A percentile compares a stretch with the other conserved stretches of the same genome.
These are phyloP conservation scores for Phoenix roebelenii DNA, from an alignment of 176 grass and related monocot species.

Conservation along the genomic window DNA sequence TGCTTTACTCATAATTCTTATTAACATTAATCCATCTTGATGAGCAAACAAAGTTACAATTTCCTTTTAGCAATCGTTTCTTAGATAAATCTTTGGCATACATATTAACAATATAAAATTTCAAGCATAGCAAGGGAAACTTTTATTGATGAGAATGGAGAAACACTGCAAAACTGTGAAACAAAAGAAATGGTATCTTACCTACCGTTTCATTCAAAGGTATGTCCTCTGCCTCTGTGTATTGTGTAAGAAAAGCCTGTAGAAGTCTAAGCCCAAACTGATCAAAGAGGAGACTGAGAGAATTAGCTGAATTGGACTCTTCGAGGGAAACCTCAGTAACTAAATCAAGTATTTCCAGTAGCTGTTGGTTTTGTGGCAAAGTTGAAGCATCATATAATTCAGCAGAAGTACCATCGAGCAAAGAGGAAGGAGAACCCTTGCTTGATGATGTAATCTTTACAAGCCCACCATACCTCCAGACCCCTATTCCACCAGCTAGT, in stretches of 20 bases:
- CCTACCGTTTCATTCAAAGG: conserved; percentile 79
- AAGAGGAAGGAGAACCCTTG: conserved; percentile 33
- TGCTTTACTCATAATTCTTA: no score
- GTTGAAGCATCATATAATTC: not conserved
- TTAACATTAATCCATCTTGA: no score
- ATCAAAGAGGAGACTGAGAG: conserved; percentile 42
- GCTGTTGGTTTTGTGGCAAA: conserved; percentile 40
- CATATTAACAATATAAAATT: no score
- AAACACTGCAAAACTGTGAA: not conserved
- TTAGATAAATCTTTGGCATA: no score
- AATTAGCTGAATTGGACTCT: conserved; percentile 45
- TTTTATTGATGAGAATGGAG: not conserved
- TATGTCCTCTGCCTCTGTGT: conserved; percentile 41
- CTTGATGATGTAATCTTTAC: conserved; percentile 63
- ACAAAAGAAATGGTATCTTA: conserved; percentile 31
- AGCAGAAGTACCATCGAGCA: conserved; percentile 25
- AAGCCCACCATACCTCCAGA: conserved; percentile 74
- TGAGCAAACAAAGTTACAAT: no score
- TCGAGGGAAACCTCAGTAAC: conserved; percentile 58
- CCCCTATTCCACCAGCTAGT: conserved; percentile 62
- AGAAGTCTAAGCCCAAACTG: conserved; percentile 58
- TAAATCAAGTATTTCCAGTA: conserved; percentile 64
- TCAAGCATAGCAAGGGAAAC: no score
- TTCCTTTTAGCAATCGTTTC: no score
- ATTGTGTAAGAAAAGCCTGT: conserved; percentile 49